Evolutionary conservation across 2,329 filamentous ascomycete species (phyloP), one percentile per base, ranked within the genome.

Genomic region (Talaromyces atroroseus): DNA sequence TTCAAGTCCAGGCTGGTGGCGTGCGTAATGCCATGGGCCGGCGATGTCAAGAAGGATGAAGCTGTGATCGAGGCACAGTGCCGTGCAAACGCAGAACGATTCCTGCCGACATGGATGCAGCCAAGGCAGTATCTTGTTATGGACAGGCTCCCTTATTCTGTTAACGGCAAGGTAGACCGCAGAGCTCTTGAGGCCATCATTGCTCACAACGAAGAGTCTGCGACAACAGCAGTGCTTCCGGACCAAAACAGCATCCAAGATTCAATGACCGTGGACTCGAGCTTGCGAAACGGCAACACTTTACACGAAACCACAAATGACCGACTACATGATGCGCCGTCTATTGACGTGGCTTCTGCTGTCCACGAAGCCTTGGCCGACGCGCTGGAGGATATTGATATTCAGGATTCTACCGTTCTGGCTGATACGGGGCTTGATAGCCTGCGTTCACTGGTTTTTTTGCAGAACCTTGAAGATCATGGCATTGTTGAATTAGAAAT

Each of bases 51-150:
- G 23, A 42, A 14, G 1, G 54, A 55, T 44, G 58, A 51, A 29
- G 49, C 61, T 34, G 48, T 52, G n/a, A 54, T 65, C 16, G 49
- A 63, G 20, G 21, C 40, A 8, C 55, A 63, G 10, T 62, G 61
- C 4, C 60, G 61, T 7, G 47, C 60, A 24, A 57, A 32, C 11
- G 54, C 61, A 64, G 63, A 51, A 56, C 63, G 14, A 58, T 68
- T 21, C 23, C 53, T 34, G 59, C 56, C 23, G 48, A 32, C 40
- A 10, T 52, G 49, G 49, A 52, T 38, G 38, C 26, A 23, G 2
- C 49, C 49, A 44, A 24, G 63, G 21, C 58, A 61, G 36, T 44
- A 52, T 38, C 26, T 38, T n/a, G 34, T 21, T 12, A 36, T 52
- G 5, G 26, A 21, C 11, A 36, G 26, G 26, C 24, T 52, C 21